Evolutionary conservation across 208 protist genomes (phyloP).

Genomic region (Angomonas ambiguus): DNA sequence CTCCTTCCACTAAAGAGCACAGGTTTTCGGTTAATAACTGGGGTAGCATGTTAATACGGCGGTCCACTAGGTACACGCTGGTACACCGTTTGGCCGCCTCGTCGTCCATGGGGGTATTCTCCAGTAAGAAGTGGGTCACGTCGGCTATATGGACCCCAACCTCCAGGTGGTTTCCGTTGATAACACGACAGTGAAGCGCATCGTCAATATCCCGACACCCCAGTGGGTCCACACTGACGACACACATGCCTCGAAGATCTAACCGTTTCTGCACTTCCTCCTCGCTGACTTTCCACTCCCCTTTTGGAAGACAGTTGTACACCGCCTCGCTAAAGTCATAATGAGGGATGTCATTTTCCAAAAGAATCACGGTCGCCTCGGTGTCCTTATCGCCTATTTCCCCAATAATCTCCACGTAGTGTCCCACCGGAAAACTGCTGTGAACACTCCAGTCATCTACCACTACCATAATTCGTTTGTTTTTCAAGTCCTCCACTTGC

Average conservation of each 20-base stretch:
- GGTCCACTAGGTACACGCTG: constrained; percentile 95
- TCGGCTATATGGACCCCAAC: constrained; percentile 98
- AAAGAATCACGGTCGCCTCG: constrained; percentile 91
- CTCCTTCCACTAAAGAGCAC: constrained; percentile 90
- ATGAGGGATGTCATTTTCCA: constrained; percentile 92
- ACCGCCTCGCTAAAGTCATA: constrained; percentile 90
- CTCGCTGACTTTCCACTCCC: constrained; percentile 75
- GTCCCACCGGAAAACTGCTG: constrained; percentile 90
- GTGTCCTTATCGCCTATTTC: constrained; percentile 92
- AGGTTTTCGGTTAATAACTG: constrained; percentile 94
- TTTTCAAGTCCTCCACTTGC: constrained; percentile 70
- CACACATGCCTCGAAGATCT: constrained; percentile 83
- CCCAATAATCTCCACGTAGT: constrained; percentile 92
- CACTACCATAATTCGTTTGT: constrained; percentile 92
- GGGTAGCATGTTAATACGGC: constrained; percentile 97
- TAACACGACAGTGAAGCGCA: constrained; percentile 76
- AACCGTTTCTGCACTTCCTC: constrained; percentile 69
- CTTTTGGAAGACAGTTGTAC: constrained; percentile 87
- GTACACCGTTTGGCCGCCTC: constrained; percentile 93
- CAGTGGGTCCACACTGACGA: constrained; percentile 94
- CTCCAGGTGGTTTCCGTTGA: constrained; percentile 84
- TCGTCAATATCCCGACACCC: constrained; percentile 92
- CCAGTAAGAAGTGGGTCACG: constrained; percentile 94
- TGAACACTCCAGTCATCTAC: constrained; percentile 93
- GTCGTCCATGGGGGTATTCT: constrained; percentile 90